Evolutionary conservation across 805 yeast species (phyloP), one percentile per base, ranked within the genome.

Genomic region (Tetrapisispora fleetii): DNA sequence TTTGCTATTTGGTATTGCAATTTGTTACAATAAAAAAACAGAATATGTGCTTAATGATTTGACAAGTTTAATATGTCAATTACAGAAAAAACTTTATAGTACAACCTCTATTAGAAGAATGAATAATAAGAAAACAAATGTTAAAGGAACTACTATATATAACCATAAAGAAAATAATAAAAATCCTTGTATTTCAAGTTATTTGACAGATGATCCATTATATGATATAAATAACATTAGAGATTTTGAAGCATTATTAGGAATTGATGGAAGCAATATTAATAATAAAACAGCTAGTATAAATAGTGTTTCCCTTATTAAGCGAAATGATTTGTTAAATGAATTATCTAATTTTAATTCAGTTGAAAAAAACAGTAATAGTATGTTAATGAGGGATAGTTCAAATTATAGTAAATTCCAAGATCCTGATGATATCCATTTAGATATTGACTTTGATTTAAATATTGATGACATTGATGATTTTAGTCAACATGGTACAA

Each of bases 21-120:
- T 65, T 3, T 65, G 69, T 41, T 63, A 64, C 45, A 55, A 58
- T 22, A 55, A 57, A 40, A 63, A 65, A 45, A 58, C 65, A 2
- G 66, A 61, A 27, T 65, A 54, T 50, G 58, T 65, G 14, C 46
- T 64, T 10, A 58, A 52, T 41, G 69, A 65, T 45, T 42, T 64
- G 24, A 53, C 46, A n/a, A 43, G 45, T 24, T 43, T 62, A 11
- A 43, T 58, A 32, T 47, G 51, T 7, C 64, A 59, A 46, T 44
- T 64, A 36, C 60, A 59, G 48, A 42, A 22, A 32, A 41, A 42
- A 36, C 36, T 48, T 43, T 37, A 33, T 40, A 35, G 14, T 39
- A 17, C 37, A 14, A 43, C 22, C 22, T 35, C 36, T 7, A 48
- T 18, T 10, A 48, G 21, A 37, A 51, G 48, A 24, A 6, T 48